Evolutionary conservation across 2,329 filamentous ascomycete species (phyloP), one percentile per base, ranked within the genome.

Genomic region (Zymoseptoria tritici): DNA sequence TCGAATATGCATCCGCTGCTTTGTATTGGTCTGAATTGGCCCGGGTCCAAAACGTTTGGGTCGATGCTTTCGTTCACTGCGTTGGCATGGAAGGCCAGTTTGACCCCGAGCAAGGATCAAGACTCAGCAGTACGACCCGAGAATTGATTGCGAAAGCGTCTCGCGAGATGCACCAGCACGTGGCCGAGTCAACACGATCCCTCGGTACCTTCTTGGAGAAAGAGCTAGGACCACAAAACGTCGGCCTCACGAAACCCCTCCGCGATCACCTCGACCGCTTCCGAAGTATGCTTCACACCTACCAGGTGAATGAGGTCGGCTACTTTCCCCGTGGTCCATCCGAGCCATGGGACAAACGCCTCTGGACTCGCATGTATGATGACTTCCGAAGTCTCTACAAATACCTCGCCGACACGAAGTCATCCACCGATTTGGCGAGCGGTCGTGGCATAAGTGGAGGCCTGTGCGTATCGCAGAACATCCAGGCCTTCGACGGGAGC

Each of bases 41-140:
- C 64, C 81, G 83, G 56, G 73, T 88, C 24, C 78, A 77, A 57
- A 80, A 84, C n/a, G 74, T 90, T 11, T 93, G 90, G 78, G 80
- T 85, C 9, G 82, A 89, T 67, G 85, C 89, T 0, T 91, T 92
- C 73, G 81, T 83, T 13, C 90, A 94, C 68, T 91, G 89, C 69
- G 86, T 88, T 42, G 90, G 89, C 51, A 91, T 93, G 89, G 83
- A 82, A 61, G 83, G 88, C 20, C 77, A 77, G 24, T 62, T 92
- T 4, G 76, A 79, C 49, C 68, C 74, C 5, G 83, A 81, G 64
- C 71, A 80, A 1, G 88, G 89, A 62, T 89, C 85, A 62, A 85
- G 87, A 76, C 66, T 82, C 74, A 56, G 56, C 24, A 24, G 61
- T 5, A 57, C 79, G 1, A 86, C 87, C 1, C 84, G 84, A 62